A percentile compares a stretch with the other conserved stretches of the same genome.
Conservation (phyloP, 306 rosid genomes). For the Castanea crenata region DNA sequence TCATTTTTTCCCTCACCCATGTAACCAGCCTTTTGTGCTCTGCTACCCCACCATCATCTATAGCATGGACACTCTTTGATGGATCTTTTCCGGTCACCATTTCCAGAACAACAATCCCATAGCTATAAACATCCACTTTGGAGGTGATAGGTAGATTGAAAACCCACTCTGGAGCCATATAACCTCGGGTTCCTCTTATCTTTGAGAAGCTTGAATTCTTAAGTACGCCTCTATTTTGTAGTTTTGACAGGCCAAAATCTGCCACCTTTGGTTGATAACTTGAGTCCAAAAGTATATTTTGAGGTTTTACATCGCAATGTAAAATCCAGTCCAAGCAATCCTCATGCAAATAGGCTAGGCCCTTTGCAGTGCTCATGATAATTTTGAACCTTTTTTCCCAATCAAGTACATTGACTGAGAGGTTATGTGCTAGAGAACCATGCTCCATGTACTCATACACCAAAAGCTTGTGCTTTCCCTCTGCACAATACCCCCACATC, state of each 20-base stretch:
- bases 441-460: slow-evolving; percentile 38
- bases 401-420: slow-evolving; percentile 19
- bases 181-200: slow-evolving; percentile 59
- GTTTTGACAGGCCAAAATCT: slow-evolving; percentile 38
- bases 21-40: slow-evolving; percentile 26
- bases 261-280: slow-evolving; percentile 31
- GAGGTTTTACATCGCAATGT: slow-evolving; percentile 48
- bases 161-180: slow-evolving; percentile 58
- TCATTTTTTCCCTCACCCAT: slow-evolving; percentile 42
- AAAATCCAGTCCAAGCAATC: slow-evolving; percentile 65
- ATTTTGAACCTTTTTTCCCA: slow-evolving; percentile 30
- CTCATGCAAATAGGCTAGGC: slow-evolving; percentile 53
- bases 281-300: slow-evolving; percentile 33
- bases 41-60: slow-evolving; percentile 3
- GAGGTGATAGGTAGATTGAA: slow-evolving; percentile 38
- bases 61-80: background rate
- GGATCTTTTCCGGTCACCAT: slow-evolving; percentile 34
- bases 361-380: slow-evolving; percentile 44
- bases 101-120: slow-evolving; percentile 39
- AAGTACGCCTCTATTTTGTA: slow-evolving; percentile 27
- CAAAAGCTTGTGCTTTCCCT: slow-evolving; percentile 34
- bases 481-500: slow-evolving; percentile 42
- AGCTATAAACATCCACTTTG: slow-evolving; percentile 49
- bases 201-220: slow-evolving; percentile 36
- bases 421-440: slow-evolving; percentile 29